These are phyloP conservation scores for Cynara cardunculus DNA, from an alignment of 129 eudicot genomes.

Conservation along the genomic window DNA sequence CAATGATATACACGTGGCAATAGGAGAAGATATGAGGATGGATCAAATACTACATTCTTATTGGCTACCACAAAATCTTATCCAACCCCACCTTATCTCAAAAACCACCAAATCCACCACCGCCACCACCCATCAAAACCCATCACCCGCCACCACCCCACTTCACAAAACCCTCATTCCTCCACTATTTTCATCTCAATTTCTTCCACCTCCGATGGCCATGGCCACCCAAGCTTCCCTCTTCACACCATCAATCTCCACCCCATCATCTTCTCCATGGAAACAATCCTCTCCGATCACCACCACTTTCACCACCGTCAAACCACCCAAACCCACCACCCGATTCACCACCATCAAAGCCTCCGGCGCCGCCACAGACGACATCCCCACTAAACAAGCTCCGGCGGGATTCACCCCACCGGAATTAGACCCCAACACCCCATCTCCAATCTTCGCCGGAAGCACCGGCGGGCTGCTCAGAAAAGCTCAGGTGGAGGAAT, in stretches of 20 bases:
- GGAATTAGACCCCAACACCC: conserved; percentile 84
- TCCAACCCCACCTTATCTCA: background rate
- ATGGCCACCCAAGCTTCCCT: conserved; percentile 77
- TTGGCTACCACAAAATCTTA: conserved; percentile 31
- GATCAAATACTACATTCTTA: conserved; percentile 18
- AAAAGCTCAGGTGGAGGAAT: conserved; percentile 90
- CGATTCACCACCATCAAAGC: conserved; percentile 38
- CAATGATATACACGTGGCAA: conserved; percentile 13
- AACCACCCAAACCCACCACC: conserved; percentile 33
- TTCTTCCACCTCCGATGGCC: conserved; percentile 53
- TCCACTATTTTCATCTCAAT: background rate
- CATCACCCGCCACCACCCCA: background rate
- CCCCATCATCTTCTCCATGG: conserved; percentile 37
- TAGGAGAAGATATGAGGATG: conserved; percentile 14
- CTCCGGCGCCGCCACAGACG: conserved; percentile 24
- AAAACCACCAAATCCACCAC: too few relatives aligned
- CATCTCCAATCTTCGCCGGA: conserved; percentile 89
- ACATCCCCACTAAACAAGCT: conserved; percentile 34
- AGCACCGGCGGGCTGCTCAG: conserved; percentile 92
- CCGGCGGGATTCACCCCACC: conserved; percentile 95
- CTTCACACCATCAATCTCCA: conserved; percentile 59
- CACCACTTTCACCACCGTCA: conserved; percentile 34
- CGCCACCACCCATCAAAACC: too few relatives aligned
- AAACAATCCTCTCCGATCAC: conserved; percentile 38
- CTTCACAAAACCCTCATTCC: background rate